These are phyloP conservation scores for Aspergillus fijiensis DNA, from an alignment of 2,329 filamentous ascomycete genomes.

Conservation along the genomic window DNA sequence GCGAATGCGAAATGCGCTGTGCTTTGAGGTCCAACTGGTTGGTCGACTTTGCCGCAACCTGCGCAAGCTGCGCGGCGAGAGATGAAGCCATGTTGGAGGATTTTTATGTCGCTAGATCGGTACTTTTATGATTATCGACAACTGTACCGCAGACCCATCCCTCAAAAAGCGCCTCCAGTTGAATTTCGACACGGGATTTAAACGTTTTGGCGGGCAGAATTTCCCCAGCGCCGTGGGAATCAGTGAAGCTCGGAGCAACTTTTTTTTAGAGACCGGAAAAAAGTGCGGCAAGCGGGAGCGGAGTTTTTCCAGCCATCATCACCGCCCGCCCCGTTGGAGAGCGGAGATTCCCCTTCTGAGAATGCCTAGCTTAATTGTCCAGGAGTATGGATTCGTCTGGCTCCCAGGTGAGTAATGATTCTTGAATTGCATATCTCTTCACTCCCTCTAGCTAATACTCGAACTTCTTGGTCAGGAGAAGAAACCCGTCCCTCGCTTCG, in stretches of 20 bases:
- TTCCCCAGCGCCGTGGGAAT: conserved; percentile 15
- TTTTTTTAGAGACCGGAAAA: conserved; percentile 32
- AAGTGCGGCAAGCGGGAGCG: conserved; percentile 24
- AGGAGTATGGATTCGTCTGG: conserved; percentile 39
- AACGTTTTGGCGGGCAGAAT: conserved; percentile 12
- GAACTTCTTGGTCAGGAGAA: conserved; percentile 30
- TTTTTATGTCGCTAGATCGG: conserved; percentile 3
- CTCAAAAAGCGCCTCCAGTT: conserved; percentile 13
- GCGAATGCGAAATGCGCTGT: conserved; percentile 86
- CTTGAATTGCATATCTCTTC: not conserved
- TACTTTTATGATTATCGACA: conserved; percentile 12
- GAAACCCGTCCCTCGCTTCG: conserved; percentile 65
- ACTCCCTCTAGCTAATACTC: not conserved
- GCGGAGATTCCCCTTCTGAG: conserved; percentile 12
- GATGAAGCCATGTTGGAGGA: conserved; percentile 68
- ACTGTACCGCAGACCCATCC: conserved; percentile 20
- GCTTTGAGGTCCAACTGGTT: conserved; percentile 89
- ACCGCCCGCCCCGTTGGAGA: conserved; percentile 11
- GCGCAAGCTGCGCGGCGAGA: conserved; percentile 89
- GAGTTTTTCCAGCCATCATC: conserved; percentile 25
- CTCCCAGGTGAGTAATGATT: conserved; percentile 33
- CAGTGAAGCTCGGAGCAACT: conserved; percentile 26
- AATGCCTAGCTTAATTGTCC: conserved; percentile 15
- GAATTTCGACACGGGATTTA: not conserved
- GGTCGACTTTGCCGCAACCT: conserved; percentile 85